Base-by-base conservation (phyloP, 2,329 filamentous ascomycete genomes). In the Cryphonectria naterciae region DNA sequence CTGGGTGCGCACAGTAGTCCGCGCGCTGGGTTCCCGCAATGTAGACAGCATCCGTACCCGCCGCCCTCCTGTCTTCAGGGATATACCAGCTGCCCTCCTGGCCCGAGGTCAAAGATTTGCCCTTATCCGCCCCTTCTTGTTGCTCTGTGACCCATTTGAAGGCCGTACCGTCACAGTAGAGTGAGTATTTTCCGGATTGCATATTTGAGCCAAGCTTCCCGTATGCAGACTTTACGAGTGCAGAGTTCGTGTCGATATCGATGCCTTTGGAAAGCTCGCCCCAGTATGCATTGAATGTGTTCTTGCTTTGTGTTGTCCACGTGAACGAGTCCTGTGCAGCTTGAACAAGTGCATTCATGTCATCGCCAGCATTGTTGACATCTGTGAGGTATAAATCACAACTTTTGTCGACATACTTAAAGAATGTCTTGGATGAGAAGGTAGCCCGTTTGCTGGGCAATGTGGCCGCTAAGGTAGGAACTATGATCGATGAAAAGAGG, bases 141-240 rank as follows among this genome's bases (percentile, higher is more conserved):
- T 52, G 22, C 49, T 52, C 49, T 52, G 49, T 52, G 22, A 52
- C 49, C 49, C 49, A 52, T 52, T 52, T 52, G 49, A 52, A 52
- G 49, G 49, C 49, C 49, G 49, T n/a, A n/a, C 49, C 49, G 49
- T 52, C 49, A 52, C 49, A 52, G 49, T 52, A 52, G 49, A 52
- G 49, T 11, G 49, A 52, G 49, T 52, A 52, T 25, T n/a, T 52
- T 52, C 49, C 22, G 49, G 49, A 52, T 25, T 52, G 22, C 49
- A 52, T 52, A 52, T 52, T 52, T 25, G 49, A 52, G 49, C 49
- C 49, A 25, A 52, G 49, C 22, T 25, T 52, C 49, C 49, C 49
- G 49, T 52, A 52, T 52, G 22, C 22, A 52, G 22, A n/a, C 22
- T 52, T 52, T n/a, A 52, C 49, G 49, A 52, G 49, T 25, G 22